Evolutionary conservation across 1,284 basidiomycete species (phyloP).

Genomic region (Cutaneotrichosporon sp.): DNA sequence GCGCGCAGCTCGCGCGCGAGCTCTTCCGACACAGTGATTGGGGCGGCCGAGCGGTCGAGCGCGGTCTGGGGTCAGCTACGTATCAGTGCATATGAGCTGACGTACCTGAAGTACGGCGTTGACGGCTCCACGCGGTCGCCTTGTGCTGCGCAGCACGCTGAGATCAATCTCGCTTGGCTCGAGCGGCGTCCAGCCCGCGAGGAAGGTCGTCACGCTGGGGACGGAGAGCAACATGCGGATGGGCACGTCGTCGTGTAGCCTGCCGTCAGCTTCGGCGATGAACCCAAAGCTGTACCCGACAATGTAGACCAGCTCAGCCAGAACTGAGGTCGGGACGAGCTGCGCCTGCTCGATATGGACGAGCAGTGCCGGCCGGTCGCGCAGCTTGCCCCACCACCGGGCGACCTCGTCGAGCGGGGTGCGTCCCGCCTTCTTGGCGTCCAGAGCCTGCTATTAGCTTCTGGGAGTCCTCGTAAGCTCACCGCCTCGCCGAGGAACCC

Average conservation of each 20-base stretch:
- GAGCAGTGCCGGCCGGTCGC: constrained; percentile 28
- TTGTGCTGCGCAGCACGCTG: constrained; percentile 27
- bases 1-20: constrained; percentile 31
- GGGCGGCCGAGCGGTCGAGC: constrained; percentile 8
- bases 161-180: constrained; percentile 41
- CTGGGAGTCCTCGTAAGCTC: constrained; percentile 3
- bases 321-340: constrained; percentile 26
- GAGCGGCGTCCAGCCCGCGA: constrained; percentile 33
- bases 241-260: constrained; percentile 33
- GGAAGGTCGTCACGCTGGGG: constrained; percentile 35
- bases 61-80: constrained; percentile 15
- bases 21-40: constrained; percentile 28
- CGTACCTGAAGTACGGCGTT: constrained; percentile 38
- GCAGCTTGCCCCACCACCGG: constrained; percentile 31
- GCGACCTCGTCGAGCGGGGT: constrained; percentile 44
- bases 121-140: constrained; percentile 25
- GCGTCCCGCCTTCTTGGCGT: constrained; percentile 34
- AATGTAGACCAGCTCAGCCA: constrained; percentile 44
- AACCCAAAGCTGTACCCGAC: constrained; percentile 29
- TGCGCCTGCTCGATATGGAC: constrained; percentile 46
- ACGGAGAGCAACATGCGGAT: constrained; percentile 43
- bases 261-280: constrained; percentile 1
- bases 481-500: constrained; percentile 39
- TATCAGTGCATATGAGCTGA: background rate
- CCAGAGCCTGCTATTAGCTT: constrained; percentile 23